Percentiles rank a stretch among this genome's conserved stretches.
phyloP scores from a whole-genome alignment of 768 basidiomycete genomes.

The Gloeostereum incarnatum region DNA sequence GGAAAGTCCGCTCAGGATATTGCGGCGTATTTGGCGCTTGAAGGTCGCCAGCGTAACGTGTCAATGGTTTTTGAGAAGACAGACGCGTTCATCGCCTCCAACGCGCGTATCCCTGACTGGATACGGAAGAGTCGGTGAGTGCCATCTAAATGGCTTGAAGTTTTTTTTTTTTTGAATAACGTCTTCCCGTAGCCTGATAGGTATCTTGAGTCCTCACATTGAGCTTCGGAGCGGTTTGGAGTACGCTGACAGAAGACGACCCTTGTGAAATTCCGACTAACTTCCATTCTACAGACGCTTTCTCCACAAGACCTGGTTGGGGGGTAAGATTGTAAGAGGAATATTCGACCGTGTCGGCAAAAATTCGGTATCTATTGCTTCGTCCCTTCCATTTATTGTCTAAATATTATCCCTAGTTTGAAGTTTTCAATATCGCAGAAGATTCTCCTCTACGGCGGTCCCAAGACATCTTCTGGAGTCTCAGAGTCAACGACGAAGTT shows the following conservation, averaged over 20 bases:
- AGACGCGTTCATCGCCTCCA: conserved; percentile 40
- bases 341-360: conserved; percentile 27
- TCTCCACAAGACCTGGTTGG: conserved; percentile 38
- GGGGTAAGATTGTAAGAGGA: conserved; percentile 37
- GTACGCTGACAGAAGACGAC: conserved; percentile 21
- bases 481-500: conserved; percentile 7
- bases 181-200: conserved; percentile 27
- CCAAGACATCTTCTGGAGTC: conserved; percentile 7
- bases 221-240: conserved; percentile 42
- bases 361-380: conserved; percentile 24
- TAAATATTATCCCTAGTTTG: conserved; percentile 15
- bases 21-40: conserved; percentile 38
- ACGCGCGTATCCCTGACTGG: conserved; percentile 33
- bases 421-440: conserved; percentile 24
- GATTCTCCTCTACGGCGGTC: conserved; percentile 39
- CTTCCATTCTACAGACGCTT: conserved; percentile 10
- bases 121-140: conserved; percentile 52
- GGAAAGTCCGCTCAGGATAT: conserved; percentile 62
- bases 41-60: conserved; percentile 30
- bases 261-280: neutral
- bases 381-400: neutral
- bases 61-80: conserved; percentile 40
- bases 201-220: conserved; percentile 37
- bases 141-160: conserved; percentile 7
- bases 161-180: neutral